Evolutionary conservation across 176 grass and related monocot genomes (phyloP), one percentile per base, ranked within the genome.

Genomic region (Phoenix dactylifera): DNA sequence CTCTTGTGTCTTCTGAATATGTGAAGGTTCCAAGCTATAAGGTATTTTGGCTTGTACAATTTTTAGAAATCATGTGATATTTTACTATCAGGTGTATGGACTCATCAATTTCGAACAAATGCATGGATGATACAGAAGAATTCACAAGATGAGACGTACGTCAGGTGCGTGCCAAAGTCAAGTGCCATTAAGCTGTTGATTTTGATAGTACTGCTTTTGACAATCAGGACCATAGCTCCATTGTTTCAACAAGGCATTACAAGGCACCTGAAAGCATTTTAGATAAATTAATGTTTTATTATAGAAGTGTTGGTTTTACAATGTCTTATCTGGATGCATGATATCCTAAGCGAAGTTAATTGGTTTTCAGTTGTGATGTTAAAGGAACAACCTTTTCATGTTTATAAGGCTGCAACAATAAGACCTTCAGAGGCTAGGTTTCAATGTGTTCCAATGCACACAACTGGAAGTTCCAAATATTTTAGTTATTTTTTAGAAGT

Each of bases 211-310:
- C 93, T 2, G 84, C 81, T 71, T 91, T 80, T 83, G 83, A 97
- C 77, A 83, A 85, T 70, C 72, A 69, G 64, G 72, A 85, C 24
- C 81, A 83, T 84, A 85, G 49, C 66, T 91, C 77, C 32, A 91
- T 97, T 82, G 93, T 97, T 82, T 97, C 87, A 60, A 97, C 93
- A 26, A 91, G 93, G 84, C 93, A 97, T 85, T 91, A 97, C 80
- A 88, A 84, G 70, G 87, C 92, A 72, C 93, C 93, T 78, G 93
- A 97, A 97, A 79, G 91, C 49, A 91, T 97, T 54, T 91, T 91
- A 91, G 93, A 87, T 97, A 88, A 80, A 65, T 72, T 51, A 57
- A 73, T 2, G 75, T 78, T 71, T 60, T 71, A 58, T 69, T 59
- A 24, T 58, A 14, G 72, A 78, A 51, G 83, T 66, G 82, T 75